Evolutionary conservation across 2,329 filamentous ascomycete genomes (phyloP).

Genomic region (Penicillium sp.): DNA sequence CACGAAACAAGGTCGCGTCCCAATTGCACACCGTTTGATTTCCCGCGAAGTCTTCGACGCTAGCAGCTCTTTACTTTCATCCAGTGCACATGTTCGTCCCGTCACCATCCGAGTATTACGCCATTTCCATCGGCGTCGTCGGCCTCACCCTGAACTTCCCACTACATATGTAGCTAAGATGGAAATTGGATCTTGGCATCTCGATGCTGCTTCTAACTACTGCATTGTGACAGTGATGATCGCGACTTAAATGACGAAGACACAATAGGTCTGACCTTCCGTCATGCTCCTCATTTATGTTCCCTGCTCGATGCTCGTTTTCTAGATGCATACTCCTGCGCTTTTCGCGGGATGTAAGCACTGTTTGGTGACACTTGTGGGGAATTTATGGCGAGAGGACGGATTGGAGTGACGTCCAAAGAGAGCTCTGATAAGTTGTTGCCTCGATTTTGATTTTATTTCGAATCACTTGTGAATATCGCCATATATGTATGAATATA

Average conservation of each 20-base stretch:
- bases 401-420: constrained; percentile 35
- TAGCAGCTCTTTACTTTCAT: neutral
- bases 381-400: constrained; percentile 3
- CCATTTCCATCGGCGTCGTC: neutral
- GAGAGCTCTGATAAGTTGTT: constrained; percentile 41
- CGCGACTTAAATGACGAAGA: constrained; percentile 34
- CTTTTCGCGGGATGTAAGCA: constrained; percentile 29
- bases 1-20: constrained; percentile 22
- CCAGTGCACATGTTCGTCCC: neutral
- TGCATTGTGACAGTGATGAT: neutral
- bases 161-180: neutral
- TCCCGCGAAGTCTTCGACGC: neutral
- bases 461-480: neutral
- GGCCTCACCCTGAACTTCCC: neutral
- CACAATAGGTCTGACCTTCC: constrained; percentile 24
- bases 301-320: neutral
- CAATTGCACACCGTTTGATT: constrained; percentile 2
- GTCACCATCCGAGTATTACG: neutral
- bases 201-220: neutral
- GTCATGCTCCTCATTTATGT: constrained; percentile 8
- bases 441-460: neutral
- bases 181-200: neutral
- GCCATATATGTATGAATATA: neutral
- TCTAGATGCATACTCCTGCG: constrained; percentile 32
- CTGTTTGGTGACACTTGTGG: constrained; percentile 5